A percentile compares a stretch with the other conserved stretches of the same genome.
Evolutionary conservation across 306 rosid species (phyloP).

Genomic region (Castanopsis chinensis): DNA sequence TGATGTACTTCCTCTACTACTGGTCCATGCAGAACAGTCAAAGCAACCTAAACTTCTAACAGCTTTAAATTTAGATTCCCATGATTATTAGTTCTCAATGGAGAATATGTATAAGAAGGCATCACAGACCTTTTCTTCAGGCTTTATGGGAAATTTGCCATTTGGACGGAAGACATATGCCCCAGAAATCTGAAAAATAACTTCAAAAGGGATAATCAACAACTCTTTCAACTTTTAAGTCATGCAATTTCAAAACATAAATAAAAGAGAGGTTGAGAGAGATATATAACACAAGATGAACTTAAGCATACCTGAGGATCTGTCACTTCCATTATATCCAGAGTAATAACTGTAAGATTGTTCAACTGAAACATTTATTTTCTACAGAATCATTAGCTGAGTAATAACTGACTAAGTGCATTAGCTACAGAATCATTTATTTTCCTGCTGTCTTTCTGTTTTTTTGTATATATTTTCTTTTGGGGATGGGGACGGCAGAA

Average conservation of each 20-base stretch:
- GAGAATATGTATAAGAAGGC: slow-evolving; percentile 5
- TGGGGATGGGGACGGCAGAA: background rate
- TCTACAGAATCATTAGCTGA: too few species aligned
- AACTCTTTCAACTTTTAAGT: background rate
- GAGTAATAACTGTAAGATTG: slow-evolving; percentile 47
- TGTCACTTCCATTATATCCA: slow-evolving; percentile 44
- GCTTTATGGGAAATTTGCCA: slow-evolving; percentile 41
- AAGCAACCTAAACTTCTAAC: slow-evolving; percentile 34
- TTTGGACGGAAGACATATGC: slow-evolving; percentile 59
- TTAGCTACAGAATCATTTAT: background rate
- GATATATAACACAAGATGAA: background rate
- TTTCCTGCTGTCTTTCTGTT: background rate
- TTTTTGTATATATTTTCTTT: background rate
- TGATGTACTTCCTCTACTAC: slow-evolving; percentile 57
- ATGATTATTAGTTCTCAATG: background rate
- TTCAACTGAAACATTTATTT: too few species aligned
- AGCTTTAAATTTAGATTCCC: background rate
- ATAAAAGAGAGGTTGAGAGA: background rate
- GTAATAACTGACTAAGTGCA: slow-evolving; percentile 2
- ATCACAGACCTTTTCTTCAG: slow-evolving; percentile 34
- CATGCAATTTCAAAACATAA: background rate
- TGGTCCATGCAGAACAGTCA: slow-evolving; percentile 47
- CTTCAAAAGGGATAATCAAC: background rate
- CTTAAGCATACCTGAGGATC: slow-evolving; percentile 38
- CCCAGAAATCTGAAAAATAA: slow-evolving; percentile 39